Conservation (phyloP, 2,329 filamentous ascomycete species). For the Clonostachys rhizophaga region DNA sequence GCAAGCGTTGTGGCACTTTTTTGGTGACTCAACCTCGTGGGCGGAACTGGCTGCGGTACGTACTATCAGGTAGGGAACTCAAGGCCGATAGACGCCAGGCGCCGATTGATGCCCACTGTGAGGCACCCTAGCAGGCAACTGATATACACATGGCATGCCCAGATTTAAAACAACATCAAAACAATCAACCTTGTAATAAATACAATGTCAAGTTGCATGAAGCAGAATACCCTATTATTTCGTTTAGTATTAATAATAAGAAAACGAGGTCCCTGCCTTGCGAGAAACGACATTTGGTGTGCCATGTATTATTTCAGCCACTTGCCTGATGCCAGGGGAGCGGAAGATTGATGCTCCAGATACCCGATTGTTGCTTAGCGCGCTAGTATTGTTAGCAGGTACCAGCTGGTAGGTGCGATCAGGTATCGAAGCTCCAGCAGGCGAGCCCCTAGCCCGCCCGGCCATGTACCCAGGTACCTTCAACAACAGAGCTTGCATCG, state of each 20-base stretch:
- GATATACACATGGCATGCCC: no score
- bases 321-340: conserved; percentile 3
- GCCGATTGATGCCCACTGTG: no score
- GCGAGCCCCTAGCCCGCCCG: background rate
- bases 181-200: background rate
- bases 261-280: background rate
- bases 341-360: conserved; percentile 24
- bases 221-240: background rate
- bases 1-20: no score
- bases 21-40: no score
- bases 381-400: background rate
- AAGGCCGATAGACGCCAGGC: no score
- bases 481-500: no score
- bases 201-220: background rate
- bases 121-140: no score
- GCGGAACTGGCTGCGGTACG: no score
- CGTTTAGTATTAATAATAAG: background rate
- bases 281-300: background rate
- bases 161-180: no score
- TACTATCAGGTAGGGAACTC: no score
- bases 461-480: background rate
- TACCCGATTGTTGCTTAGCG: background rate
- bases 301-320: background rate
- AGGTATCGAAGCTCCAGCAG: background rate
- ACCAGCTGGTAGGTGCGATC: background rate